Percentiles rank a stretch among this genome's conserved stretches.
These are phyloP conservation scores for Ceratocystis albifundus DNA, from an alignment of 2,329 filamentous ascomycete species.

Conservation along the genomic window DNA sequence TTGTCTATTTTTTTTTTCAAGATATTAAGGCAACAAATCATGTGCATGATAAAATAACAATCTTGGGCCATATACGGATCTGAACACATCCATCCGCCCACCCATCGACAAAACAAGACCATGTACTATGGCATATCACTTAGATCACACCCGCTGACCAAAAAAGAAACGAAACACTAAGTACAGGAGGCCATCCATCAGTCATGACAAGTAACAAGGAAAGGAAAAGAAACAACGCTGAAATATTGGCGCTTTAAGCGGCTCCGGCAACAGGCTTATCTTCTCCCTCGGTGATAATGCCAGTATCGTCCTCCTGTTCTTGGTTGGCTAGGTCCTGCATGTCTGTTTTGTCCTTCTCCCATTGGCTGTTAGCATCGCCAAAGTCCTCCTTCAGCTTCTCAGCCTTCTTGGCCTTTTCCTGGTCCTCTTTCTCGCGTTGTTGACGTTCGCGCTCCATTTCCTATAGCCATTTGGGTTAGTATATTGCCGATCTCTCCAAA, in stretches of 20 bases:
- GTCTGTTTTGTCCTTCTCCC: slow-evolving; percentile 79
- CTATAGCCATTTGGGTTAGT: slow-evolving; percentile 32
- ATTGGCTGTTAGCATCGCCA: slow-evolving; percentile 62
- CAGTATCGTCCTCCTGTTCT: slow-evolving; percentile 17
- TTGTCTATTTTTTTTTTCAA: neutral
- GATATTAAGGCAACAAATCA: neutral
- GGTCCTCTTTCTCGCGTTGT: slow-evolving; percentile 59
- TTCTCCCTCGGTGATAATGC: neutral
- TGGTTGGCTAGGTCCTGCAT: slow-evolving; percentile 50
- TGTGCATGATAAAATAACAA: neutral
- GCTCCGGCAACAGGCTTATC: slow-evolving; percentile 1
- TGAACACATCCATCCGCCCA: slow-evolving; percentile 5
- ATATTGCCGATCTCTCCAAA: neutral
- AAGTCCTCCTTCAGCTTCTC: slow-evolving; percentile 75
- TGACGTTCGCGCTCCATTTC: slow-evolving; percentile 88
- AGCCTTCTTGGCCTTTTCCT: slow-evolving; percentile 56
- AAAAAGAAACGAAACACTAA: slow-evolving; percentile 14
- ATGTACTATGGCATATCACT: slow-evolving; percentile 13
- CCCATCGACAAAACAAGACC: neutral
- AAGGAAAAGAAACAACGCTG: slow-evolving; percentile 13
- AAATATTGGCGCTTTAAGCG: neutral
- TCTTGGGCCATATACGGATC: neutral
- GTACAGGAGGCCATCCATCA: slow-evolving; percentile 12
- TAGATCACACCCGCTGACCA: slow-evolving; percentile 6
- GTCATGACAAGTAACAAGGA: slow-evolving; percentile 15